phyloP scores from a whole-genome alignment of 2,329 filamentous ascomycete genomes.

The Tolypocladium endophyticum region DNA sequence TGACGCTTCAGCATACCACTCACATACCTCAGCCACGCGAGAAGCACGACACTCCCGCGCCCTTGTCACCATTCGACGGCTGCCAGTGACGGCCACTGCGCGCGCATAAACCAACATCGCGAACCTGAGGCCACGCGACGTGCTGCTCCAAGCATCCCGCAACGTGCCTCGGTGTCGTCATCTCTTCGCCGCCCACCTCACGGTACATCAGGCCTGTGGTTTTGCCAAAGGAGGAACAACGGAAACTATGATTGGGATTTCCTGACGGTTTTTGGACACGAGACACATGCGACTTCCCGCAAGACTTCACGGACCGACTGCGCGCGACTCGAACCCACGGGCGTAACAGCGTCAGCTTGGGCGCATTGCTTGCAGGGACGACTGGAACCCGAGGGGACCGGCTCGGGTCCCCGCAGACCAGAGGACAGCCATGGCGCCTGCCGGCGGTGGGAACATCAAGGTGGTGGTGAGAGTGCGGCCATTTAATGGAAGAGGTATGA shows the following conservation, averaged over 20 bases:
- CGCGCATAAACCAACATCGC: neutral
- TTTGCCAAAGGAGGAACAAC: neutral
- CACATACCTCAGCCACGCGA: neutral
- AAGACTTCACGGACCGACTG: neutral
- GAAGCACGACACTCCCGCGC: conserved; percentile 2
- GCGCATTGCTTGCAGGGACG: conserved; percentile 16
- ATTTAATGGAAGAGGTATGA: conserved; percentile 83
- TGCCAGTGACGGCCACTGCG: neutral
- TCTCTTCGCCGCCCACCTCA: neutral
- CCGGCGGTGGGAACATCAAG: conserved; percentile 94
- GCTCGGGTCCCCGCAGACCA: conserved; percentile 22
- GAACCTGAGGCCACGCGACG: neutral
- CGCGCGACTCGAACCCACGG: neutral
- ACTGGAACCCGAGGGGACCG: conserved; percentile 20
- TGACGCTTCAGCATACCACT: conserved; percentile 1
- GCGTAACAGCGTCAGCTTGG: conserved; percentile 6
- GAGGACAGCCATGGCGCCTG: conserved; percentile 27
- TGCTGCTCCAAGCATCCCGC: neutral
- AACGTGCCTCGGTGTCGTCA: conserved; percentile 1
- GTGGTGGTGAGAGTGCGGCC: conserved; percentile 95
- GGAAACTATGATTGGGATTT: conserved; percentile 7
- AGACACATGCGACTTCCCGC: conserved; percentile 1
- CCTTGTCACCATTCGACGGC: conserved; percentile 1
- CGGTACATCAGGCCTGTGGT: neutral
- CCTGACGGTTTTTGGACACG: conserved; percentile 4